Conservation (phyloP, 805 yeast genomes). For the Cyberlindnera galapagoensis region DNA sequence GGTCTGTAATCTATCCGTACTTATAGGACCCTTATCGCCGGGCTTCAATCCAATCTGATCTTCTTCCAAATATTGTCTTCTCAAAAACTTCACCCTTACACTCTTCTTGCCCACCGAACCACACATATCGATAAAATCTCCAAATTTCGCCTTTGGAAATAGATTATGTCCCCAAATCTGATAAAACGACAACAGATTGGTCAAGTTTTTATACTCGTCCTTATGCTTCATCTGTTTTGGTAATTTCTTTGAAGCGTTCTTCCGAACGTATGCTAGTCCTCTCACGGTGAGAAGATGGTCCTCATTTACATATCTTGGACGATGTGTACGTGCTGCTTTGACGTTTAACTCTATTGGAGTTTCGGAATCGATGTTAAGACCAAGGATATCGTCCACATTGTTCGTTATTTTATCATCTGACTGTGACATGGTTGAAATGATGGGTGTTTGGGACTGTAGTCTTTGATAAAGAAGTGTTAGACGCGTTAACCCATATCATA, state of each 20-base stretch:
- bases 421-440: too few relatives aligned
- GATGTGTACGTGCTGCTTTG: slow-evolving; percentile 2
- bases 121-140: slow-evolving; percentile 55
- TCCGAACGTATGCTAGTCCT: slow-evolving; percentile 53
- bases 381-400: slow-evolving; percentile 13
- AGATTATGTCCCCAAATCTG: slow-evolving; percentile 73
- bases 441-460: too few relatives aligned
- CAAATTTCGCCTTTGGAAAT: slow-evolving; percentile 74
- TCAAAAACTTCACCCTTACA: slow-evolving; percentile 34
- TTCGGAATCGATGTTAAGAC: slow-evolving; percentile 5
- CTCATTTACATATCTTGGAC: slow-evolving; percentile 38
- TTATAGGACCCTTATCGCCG: too few relatives aligned
- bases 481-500: too few relatives aligned
- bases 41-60: too few relatives aligned
- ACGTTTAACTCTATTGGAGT: slow-evolving; percentile 1
- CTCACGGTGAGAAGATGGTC: slow-evolving; percentile 39
- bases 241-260: slow-evolving; percentile 25
- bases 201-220: slow-evolving; percentile 44
- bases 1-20: too few relatives aligned
- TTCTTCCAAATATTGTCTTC: slow-evolving; percentile 32
- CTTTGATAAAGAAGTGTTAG: too few relatives aligned
- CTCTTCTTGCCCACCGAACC: slow-evolving; percentile 41
- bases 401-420: too few relatives aligned
- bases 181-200: slow-evolving; percentile 46
- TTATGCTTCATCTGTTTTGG: slow-evolving; percentile 24